Percentiles rank a stretch among this genome's conserved stretches.
These are phyloP conservation scores for Ilex paraguariensis DNA, from an alignment of 305 asterid species.

Conservation along the genomic window DNA sequence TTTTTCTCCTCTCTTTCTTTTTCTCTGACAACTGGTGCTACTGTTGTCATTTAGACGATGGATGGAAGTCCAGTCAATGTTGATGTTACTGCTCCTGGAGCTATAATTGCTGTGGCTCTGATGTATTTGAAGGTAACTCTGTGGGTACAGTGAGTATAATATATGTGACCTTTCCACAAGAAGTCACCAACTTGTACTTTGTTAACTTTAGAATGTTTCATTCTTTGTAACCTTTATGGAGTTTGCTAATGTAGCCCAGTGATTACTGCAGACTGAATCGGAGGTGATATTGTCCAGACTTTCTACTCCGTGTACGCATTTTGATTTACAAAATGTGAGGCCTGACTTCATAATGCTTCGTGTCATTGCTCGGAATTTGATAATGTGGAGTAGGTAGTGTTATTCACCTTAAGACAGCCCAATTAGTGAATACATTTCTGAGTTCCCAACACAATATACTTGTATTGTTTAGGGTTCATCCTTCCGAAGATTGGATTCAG, in stretches of 20 bases:
- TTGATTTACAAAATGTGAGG: constrained; percentile 86
- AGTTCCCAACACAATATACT: neutral
- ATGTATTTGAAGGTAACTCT: constrained; percentile 78
- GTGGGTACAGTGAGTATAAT: constrained; percentile 12
- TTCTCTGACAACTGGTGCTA: neutral
- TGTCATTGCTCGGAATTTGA: constrained; percentile 84
- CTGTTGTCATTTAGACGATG: constrained; percentile 39
- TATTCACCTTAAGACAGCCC: neutral
- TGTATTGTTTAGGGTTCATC: constrained; percentile 47
- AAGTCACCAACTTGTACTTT: constrained; percentile 7
- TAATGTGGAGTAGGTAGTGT: constrained; percentile 86
- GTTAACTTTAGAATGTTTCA: constrained; percentile 9
- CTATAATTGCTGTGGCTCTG: constrained; percentile 81
- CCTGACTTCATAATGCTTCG: constrained; percentile 95
- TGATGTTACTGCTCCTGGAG: constrained; percentile 98
- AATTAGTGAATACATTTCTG: too few relatives aligned
- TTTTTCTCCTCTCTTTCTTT: constrained; percentile 1
- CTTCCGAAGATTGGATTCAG: constrained; percentile 88
- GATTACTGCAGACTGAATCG: constrained; percentile 70
- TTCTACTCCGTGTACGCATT: constrained; percentile 79
- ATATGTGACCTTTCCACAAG: constrained; percentile 7
- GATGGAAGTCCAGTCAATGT: constrained; percentile 70
- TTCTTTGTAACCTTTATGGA: constrained; percentile 11
- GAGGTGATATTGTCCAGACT: constrained; percentile 75
- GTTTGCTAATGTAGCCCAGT: constrained; percentile 8